Conservation (phyloP, 2,329 filamentous ascomycete species). For the Ciborinia camelliae region DNA sequence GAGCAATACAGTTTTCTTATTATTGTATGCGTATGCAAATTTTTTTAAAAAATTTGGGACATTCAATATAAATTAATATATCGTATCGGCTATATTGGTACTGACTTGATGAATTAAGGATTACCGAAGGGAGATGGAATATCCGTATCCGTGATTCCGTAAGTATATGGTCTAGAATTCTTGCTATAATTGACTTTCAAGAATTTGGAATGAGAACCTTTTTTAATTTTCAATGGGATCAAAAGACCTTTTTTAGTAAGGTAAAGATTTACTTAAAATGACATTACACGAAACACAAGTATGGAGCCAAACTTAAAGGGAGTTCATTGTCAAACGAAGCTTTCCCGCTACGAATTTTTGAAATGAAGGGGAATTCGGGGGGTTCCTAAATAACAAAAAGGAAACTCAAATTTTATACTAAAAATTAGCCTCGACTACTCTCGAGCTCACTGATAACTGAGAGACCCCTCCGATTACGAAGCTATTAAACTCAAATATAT, state of each 20-base stretch:
- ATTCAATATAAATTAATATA: constrained; percentile 6
- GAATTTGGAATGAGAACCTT: neutral
- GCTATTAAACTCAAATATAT: neutral
- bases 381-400: neutral
- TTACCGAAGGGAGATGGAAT: neutral
- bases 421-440: neutral
- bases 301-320: neutral
- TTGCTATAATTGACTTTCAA: neutral
- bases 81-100: constrained; percentile 7
- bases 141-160: no score
- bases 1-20: neutral
- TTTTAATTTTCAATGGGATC: neutral
- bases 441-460: neutral
- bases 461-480: neutral
- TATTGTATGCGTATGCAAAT: neutral
- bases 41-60: no score
- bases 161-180: neutral
- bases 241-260: neutral
- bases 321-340: neutral
- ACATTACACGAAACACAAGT: neutral
- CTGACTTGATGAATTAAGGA: neutral
- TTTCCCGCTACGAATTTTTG: neutral
- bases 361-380: constrained; percentile 5
- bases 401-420: neutral
- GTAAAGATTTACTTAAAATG: neutral